phyloP scores from a whole-genome alignment of 805 yeast species.

The Brettanomyces naardenensis region DNA sequence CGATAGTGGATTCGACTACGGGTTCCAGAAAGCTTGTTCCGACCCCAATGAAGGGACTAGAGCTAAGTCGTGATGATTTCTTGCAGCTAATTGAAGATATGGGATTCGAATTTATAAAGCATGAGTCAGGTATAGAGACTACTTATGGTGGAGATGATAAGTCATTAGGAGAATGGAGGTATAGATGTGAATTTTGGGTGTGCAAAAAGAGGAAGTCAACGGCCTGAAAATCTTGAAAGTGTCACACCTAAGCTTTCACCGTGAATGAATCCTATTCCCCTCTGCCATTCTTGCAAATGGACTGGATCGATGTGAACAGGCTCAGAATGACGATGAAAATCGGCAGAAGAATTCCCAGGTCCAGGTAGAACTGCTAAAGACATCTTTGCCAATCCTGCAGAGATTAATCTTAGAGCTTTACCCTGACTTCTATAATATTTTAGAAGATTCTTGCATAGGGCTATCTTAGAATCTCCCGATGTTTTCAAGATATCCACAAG shows the following conservation, averaged over 20 bases:
- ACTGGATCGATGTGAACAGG: slow-evolving; percentile 8
- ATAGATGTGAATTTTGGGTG: slow-evolving; percentile 65
- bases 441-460: slow-evolving; percentile 33
- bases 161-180: slow-evolving; percentile 47
- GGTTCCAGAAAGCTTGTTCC: slow-evolving; percentile 15
- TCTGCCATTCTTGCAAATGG: slow-evolving; percentile 16
- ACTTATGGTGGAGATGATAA: slow-evolving; percentile 45
- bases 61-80: slow-evolving; percentile 50
- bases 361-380: slow-evolving; percentile 5
- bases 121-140: slow-evolving; percentile 36
- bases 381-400: slow-evolving; percentile 17
- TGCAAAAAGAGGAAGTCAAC: slow-evolving; percentile 28
- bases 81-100: slow-evolving; percentile 33
- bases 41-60: slow-evolving; percentile 46
- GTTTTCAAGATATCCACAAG: slow-evolving; percentile 30
- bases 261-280: slow-evolving; percentile 10
- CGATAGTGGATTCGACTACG: slow-evolving; percentile 13
- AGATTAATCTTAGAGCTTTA: slow-evolving; percentile 18
- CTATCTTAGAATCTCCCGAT: slow-evolving; percentile 30
- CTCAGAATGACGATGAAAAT: too few species aligned
- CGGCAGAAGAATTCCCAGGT: too few species aligned
- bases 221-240: slow-evolving; percentile 2
- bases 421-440: slow-evolving; percentile 35
- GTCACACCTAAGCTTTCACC: slow-evolving; percentile 5
- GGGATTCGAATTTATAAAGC: slow-evolving; percentile 44